phyloP scores from a whole-genome alignment of 2,329 filamentous ascomycete species.

The Diaporthe velutina region DNA sequence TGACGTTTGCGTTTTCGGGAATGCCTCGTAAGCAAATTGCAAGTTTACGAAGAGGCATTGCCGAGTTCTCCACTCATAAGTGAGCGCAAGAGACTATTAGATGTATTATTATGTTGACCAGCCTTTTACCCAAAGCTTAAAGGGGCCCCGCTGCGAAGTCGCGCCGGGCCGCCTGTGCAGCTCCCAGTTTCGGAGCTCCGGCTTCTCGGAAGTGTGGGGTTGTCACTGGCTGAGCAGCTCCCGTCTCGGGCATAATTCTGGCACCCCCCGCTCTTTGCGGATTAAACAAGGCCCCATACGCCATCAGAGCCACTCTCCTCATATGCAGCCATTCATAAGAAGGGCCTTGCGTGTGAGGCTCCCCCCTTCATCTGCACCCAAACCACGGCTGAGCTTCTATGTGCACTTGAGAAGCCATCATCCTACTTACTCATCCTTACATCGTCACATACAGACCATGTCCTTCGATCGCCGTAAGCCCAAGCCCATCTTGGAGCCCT shows the following conservation, averaged over 20 bases:
- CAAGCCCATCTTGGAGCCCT: neutral
- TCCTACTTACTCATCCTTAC: neutral
- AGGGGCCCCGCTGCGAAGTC: neutral
- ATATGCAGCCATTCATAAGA: constrained; percentile 10
- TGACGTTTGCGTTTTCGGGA: neutral
- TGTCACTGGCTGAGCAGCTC: neutral
- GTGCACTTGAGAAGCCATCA: neutral
- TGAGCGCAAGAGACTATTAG: neutral
- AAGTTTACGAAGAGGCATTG: neutral
- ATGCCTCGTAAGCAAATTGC: too few relatives aligned
- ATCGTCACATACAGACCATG: neutral
- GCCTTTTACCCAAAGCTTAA: neutral
- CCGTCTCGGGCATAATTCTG: constrained; percentile 34
- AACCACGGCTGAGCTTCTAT: neutral
- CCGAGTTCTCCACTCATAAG: neutral
- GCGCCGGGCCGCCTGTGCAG: constrained; percentile 10
- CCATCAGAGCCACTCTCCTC: neutral
- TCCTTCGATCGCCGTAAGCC: constrained; percentile 38
- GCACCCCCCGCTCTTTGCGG: constrained; percentile 12
- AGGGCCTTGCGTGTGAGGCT: constrained; percentile 13
- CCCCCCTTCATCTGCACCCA: neutral
- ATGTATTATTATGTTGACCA: neutral
- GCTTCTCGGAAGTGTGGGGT: constrained; percentile 28
- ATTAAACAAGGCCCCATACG: constrained; percentile 12
- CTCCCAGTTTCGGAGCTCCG: constrained; percentile 29